Evolutionary conservation across 1,139 yeast species (phyloP), one percentile per base, ranked within the genome.

Genomic region (Candida mesenterica): DNA sequence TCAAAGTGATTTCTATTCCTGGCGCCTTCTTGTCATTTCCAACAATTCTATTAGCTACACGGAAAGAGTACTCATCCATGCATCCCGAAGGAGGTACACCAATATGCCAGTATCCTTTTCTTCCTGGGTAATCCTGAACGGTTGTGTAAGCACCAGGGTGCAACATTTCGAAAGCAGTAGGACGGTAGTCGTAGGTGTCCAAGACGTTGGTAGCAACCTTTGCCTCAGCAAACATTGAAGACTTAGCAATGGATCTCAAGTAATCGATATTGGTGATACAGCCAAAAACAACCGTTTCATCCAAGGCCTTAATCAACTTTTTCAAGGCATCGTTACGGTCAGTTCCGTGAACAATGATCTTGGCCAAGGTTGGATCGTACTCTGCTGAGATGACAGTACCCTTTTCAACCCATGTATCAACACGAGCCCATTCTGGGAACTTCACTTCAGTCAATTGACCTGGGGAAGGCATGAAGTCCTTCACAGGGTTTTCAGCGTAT

Each of bases 11-110:
- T 64, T 92, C 98, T 55, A 92, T 72, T 30, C 95, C 96, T 9
- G 97, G 96, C 12, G 96, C 84, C 31, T 73, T 68, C 48, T 69
- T 62, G 49, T 83, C 77, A 61, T 92, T 90, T 42, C 97, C 97
- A 35, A 92, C 97, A 54, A 87, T 79, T 56, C 85, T 70, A 67
- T 92, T 90, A 22, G 96, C 96, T 43, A 88, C 59, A 55, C 96
- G 75, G 68, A 89, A 90, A 2, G 97, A 80, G 51, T 82, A 89
- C 42, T 82, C 78, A 62, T 92, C 97, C 97, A 92, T 92, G 44
- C 97, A 96, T 31, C 98, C 98, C 25, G 96, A 87, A 7, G 97
- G 97, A 20, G 98, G 98, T 38, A 92, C 97, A 58, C 98, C 98
- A 49, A 84, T 65, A 48, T 70, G 73, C 97, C 97, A 92, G 58